Base-by-base conservation (phyloP, 257 asterid genomes). In the Striga asiatica region DNA sequence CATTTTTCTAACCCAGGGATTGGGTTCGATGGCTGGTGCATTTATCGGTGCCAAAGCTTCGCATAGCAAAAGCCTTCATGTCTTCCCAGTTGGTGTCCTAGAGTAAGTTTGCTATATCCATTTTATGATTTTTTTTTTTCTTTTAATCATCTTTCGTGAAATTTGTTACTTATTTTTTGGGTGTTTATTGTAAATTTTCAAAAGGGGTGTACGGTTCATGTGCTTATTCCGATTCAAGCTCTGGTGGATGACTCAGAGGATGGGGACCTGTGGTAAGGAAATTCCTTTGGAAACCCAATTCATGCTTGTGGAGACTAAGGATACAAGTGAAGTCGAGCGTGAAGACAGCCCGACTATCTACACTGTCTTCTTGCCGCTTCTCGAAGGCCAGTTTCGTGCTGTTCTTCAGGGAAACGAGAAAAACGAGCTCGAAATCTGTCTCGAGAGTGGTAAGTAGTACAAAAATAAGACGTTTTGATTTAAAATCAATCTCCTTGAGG, bases 171-270 rank as follows among this genome's bases (percentile, higher is more conserved):
- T n/a, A n/a, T n/a, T n/a, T n/a, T n/a, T n/a, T n/a, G n/a, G n/a
- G n/a, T n/a, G n/a, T n/a, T n/a, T n/a, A n/a, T n/a, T n/a, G n/a
- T n/a, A n/a, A n/a, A n/a, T n/a, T n/a, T n/a, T n/a, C n/a, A n/a
- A 59, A 54, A 89, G 98, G 85, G 95, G 56, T 39, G 84, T 83
- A 25, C 93, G 89, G 11, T 91, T 91, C 74, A 67, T 87, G 95
- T 87, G 98, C 78, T 75, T 77, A 28, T 91, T 91, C 72, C 98
- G 98, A 31, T 91, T 91, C 79, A 91, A 91, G 83, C 86, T 91
- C 14, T 91, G 98, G 98, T 91, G 98, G 98, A 91, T 91, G 98
- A 91, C 98, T 60, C 98, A 91, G 39, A 69, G 94, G 65, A 84
- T 87, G 94, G 98, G 98, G 60, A 76, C 89, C 27, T 80, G 93